These are phyloP conservation scores for Actinomortierella wolfii DNA, from an alignment of 371 early-diverging fungal species.

Conservation along the genomic window DNA sequence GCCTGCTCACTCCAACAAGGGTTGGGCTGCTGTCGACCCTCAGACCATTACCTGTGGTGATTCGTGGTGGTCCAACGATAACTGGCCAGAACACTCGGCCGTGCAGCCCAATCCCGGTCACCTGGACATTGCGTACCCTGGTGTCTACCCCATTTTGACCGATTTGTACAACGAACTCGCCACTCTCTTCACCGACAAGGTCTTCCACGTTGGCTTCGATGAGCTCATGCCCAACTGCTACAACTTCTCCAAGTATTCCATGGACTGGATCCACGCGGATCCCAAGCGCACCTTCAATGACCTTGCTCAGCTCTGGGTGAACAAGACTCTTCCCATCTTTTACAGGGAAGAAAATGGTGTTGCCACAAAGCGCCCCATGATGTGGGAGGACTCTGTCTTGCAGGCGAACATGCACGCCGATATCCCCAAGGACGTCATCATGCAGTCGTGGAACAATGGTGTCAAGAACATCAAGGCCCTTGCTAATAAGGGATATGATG, in stretches of 20 bases:
- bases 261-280: slow-evolving; percentile 43
- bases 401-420: slow-evolving; percentile 35
- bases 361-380: slow-evolving; percentile 23
- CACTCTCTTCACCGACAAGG: slow-evolving; percentile 64
- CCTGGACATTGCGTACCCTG: slow-evolving; percentile 64
- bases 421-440: slow-evolving; percentile 50
- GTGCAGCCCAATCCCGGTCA: slow-evolving; percentile 79
- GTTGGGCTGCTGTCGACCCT: slow-evolving; percentile 51
- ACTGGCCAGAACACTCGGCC: slow-evolving; percentile 52
- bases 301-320: slow-evolving; percentile 39
- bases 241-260: slow-evolving; percentile 40
- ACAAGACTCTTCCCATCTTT: slow-evolving; percentile 44
- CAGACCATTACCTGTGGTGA: slow-evolving; percentile 53
- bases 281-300: slow-evolving; percentile 28
- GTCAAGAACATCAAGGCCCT: slow-evolving; percentile 53
- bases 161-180: slow-evolving; percentile 68
- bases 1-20: slow-evolving; percentile 74
- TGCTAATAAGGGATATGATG: slow-evolving; percentile 55
- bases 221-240: slow-evolving; percentile 77
- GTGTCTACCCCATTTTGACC: slow-evolving; percentile 60
- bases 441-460: slow-evolving; percentile 64
- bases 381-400: slow-evolving; percentile 43
- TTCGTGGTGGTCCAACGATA: slow-evolving; percentile 50
- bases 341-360: too few relatives aligned
- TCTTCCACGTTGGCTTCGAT: slow-evolving; percentile 79